Conservation (phyloP, 305 asterid species). For the Rubia peregrina region DNA sequence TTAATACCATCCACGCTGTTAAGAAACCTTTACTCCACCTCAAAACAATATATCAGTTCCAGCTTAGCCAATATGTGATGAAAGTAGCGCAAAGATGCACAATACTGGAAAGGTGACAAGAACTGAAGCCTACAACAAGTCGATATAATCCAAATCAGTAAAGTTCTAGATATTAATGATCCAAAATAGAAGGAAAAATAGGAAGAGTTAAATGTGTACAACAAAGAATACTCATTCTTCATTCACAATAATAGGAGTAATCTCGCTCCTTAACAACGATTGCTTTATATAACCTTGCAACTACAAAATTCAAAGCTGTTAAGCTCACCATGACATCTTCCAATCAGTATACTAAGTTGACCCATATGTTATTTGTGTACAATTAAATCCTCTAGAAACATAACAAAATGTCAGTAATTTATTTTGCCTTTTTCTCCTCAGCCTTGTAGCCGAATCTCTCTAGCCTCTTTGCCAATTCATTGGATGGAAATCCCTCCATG, state of each 20-base stretch:
- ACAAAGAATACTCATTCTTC: constrained; percentile 66
- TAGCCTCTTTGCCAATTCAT: no score
- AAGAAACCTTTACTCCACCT: constrained; percentile 19
- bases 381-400: neutral
- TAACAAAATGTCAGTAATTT: no score
- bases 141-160: constrained; percentile 18
- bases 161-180: constrained; percentile 3
- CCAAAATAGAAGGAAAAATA: neutral
- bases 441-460: no score
- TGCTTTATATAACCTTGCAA: constrained; percentile 56
- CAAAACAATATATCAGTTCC: constrained; percentile 6
- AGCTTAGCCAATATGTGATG: constrained; percentile 40
- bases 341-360: neutral
- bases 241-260: constrained; percentile 54
- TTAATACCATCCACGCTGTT: neutral
- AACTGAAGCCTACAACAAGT: constrained; percentile 54
- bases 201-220: constrained; percentile 29
- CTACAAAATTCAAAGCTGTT: constrained; percentile 22
- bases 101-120: constrained; percentile 58
- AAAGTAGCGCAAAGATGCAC: constrained; percentile 42
- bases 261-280: constrained; percentile 41
- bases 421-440: no score
- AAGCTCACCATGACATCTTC: neutral
- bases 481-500: no score
- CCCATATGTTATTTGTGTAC: neutral